Evolutionary conservation across 768 basidiomycete genomes (phyloP).

Genomic region (Boletus rubescentipes): DNA sequence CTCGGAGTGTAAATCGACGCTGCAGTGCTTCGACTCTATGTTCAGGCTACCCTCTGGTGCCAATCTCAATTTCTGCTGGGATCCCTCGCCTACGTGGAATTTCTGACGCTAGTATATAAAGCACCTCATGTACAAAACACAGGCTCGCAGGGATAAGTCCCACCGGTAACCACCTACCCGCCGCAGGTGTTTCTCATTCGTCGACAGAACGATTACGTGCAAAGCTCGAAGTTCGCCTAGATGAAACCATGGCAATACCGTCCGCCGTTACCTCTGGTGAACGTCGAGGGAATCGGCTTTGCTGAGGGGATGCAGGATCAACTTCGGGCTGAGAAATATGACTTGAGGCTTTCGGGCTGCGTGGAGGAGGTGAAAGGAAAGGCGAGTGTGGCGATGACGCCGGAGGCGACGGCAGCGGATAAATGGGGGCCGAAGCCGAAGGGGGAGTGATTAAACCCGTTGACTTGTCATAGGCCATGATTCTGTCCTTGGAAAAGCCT

Average conservation of each 20-base stretch:
- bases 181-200: constrained; percentile 8
- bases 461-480: constrained; percentile 46
- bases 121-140: not conserved
- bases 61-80: not conserved
- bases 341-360: constrained; percentile 13
- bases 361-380: constrained; percentile 27
- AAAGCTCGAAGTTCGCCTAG: constrained; percentile 17
- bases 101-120: constrained; percentile 1
- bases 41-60: not conserved
- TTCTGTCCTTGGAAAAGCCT: constrained; percentile 39
- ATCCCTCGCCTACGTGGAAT: too few relatives aligned
- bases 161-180: not conserved
- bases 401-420: constrained; percentile 33
- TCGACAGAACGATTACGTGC: constrained; percentile 6
- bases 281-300: constrained; percentile 43
- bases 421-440: constrained; percentile 5
- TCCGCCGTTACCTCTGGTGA: constrained; percentile 16
- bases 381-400: constrained; percentile 17
- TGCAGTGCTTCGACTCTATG: not conserved
- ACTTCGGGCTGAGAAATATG: constrained; percentile 35
- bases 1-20: not conserved
- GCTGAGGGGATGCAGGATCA: constrained; percentile 26
- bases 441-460: constrained; percentile 76
- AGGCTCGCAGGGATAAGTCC: not conserved
- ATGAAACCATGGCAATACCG: constrained; percentile 22